A percentile compares a stretch with the other conserved stretches of the same genome.
phyloP scores from a whole-genome alignment of 2,329 filamentous ascomycete species.

The Stromatinia cepivora region DNA sequence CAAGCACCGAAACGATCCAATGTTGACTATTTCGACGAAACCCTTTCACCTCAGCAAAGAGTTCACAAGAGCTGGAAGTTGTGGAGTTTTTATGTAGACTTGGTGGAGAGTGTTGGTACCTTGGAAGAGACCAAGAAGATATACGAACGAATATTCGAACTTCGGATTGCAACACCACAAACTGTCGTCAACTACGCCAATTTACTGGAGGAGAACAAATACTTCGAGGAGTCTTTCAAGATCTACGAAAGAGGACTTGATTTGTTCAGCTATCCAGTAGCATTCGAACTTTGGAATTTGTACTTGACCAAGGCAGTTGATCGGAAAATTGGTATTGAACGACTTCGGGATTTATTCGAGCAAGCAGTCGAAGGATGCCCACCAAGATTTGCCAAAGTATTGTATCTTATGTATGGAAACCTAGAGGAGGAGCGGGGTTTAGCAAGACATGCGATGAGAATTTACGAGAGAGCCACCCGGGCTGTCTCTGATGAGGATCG shows the following conservation, averaged over 20 bases:
- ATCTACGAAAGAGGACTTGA: slow-evolving; percentile 94
- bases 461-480: slow-evolving; percentile 94
- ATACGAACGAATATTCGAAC: slow-evolving; percentile 96
- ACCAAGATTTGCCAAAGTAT: slow-evolving; percentile 90
- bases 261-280: slow-evolving; percentile 97
- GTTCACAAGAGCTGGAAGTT: slow-evolving; percentile 99
- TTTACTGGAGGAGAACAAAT: slow-evolving; percentile 88
- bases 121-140: slow-evolving; percentile 91
- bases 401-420: slow-evolving; percentile 98
- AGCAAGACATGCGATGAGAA: slow-evolving; percentile 95
- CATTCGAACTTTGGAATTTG: slow-evolving; percentile 97
- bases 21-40: slow-evolving; percentile 99
- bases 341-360: slow-evolving; percentile 91
- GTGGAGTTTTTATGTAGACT: slow-evolving; percentile 98
- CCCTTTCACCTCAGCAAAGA: slow-evolving; percentile 86
- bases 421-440: slow-evolving; percentile 94
- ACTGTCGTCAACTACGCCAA: slow-evolving; percentile 99
- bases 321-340: slow-evolving; percentile 91
- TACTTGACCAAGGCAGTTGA: slow-evolving; percentile 97
- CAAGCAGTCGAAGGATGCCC: slow-evolving; percentile 95
- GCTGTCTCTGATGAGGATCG: slow-evolving; percentile 93
- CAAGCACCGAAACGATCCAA: slow-evolving; percentile 96
- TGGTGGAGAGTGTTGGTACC: slow-evolving; percentile 90
- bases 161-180: slow-evolving; percentile 95
- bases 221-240: slow-evolving; percentile 98